These are phyloP conservation scores for Juglanconis oblonga DNA, from an alignment of 2,329 filamentous ascomycete species.

Conservation along the genomic window DNA sequence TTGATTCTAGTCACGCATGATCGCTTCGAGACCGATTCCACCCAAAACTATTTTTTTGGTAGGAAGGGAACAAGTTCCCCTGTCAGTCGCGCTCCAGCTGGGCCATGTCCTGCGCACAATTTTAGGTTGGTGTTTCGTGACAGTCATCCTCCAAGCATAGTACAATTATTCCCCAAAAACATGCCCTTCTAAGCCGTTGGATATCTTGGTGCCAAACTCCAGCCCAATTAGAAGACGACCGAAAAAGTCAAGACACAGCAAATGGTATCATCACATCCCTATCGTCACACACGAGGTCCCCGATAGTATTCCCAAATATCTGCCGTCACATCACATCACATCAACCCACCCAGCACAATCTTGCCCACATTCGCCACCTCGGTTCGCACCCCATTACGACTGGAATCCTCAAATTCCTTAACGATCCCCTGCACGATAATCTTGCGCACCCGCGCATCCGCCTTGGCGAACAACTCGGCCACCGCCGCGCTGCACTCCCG, in stretches of 20 bases:
- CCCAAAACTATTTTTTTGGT: too few relatives aligned
- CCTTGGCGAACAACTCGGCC: constrained; percentile 85
- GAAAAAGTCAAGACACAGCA: constrained; percentile 8
- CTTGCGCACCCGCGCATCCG: constrained; percentile 81
- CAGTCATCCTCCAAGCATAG: too few relatives aligned
- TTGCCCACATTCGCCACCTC: constrained; percentile 85
- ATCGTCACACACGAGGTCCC: background rate
- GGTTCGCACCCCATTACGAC: constrained; percentile 68
- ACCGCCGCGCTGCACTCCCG: constrained; percentile 68
- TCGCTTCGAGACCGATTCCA: background rate
- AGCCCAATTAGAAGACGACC: background rate
- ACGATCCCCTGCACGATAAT: constrained; percentile 84
- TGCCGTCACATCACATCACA: constrained; percentile 42
- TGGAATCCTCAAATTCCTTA: constrained; percentile 89
- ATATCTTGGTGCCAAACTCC: constrained; percentile 15
- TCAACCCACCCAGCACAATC: constrained; percentile 82
- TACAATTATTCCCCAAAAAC: background rate
- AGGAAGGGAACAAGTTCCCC: too few relatives aligned
- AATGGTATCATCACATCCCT: constrained; percentile 15
- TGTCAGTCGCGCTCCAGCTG: background rate
- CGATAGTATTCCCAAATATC: background rate
- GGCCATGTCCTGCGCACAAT: too few relatives aligned
- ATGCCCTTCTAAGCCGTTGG: constrained; percentile 4
- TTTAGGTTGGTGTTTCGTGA: too few relatives aligned
- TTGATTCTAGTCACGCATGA: background rate